Evolutionary conservation across 176 grass and related monocot genomes (phyloP).

Genomic region (Hordeum marinum): DNA sequence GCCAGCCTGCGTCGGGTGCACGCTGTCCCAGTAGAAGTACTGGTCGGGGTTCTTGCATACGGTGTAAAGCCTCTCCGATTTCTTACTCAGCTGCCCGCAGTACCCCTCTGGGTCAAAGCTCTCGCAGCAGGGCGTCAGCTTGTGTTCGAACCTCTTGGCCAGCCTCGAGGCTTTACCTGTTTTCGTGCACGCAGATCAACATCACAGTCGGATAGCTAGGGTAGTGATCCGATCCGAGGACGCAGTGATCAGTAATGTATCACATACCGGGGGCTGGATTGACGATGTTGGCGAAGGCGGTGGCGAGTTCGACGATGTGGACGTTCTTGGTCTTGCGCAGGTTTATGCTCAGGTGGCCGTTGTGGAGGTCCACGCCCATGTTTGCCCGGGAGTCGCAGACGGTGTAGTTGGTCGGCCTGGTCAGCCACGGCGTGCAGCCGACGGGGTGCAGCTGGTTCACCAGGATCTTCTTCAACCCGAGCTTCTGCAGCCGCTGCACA

Average conservation of each 20-base stretch:
- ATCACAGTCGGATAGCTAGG: too few species aligned
- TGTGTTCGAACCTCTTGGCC: slow-evolving; percentile 11
- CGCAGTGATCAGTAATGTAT: too few species aligned
- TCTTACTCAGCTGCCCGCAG: slow-evolving; percentile 5
- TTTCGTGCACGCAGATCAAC: too few species aligned
- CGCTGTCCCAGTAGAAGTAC: slow-evolving; percentile 29
- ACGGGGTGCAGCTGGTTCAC: slow-evolving; percentile 38
- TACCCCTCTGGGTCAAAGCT: slow-evolving; percentile 2
- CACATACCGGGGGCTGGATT: background rate
- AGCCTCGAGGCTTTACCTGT: background rate
- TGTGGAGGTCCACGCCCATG: background rate
- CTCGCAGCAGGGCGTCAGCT: slow-evolving; percentile 38
- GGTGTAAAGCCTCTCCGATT: background rate
- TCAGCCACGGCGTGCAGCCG: slow-evolving; percentile 30
- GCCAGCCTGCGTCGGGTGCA: background rate
- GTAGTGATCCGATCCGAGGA: too few species aligned
- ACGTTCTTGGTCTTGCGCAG: background rate
- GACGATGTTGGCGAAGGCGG: slow-evolving; percentile 24
- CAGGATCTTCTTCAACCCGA: slow-evolving; percentile 32
- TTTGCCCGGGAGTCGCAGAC: background rate
- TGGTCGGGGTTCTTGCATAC: background rate
- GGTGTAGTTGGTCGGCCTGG: slow-evolving; percentile 35
- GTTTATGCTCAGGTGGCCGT: background rate
- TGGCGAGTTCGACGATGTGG: background rate
- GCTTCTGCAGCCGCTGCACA: slow-evolving; percentile 12